Evolutionary conservation across 1,139 yeast species (phyloP), one percentile per base, ranked within the genome.

Genomic region (Candida pseudoviswanathii): DNA sequence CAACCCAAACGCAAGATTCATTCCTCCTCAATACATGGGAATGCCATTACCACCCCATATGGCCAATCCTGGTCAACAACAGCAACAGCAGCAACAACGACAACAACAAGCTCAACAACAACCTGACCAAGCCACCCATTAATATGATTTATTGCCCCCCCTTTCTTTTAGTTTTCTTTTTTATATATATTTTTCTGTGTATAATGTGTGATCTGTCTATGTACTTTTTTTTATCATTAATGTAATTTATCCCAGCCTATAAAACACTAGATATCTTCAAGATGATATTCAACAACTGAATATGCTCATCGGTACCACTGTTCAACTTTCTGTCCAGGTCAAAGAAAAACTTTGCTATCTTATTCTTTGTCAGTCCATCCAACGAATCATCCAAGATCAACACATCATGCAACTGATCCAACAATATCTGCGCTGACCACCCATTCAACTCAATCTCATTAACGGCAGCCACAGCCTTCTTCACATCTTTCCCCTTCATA

Each of bases 231-330:
- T 16, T 16, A 16, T 16, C 16, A 16, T 16, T 16, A 16, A 16
- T 16, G 16, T 16, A 16, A 16, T 16, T 16, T 16, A 16, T 16
- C 16, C 16, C 24, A 21, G 30, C 8, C 30, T 63, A 74, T 48
- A 78, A 52, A 32, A 70, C 63, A 48, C 71, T 70, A 1, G 89
- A 73, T 2, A 89, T 71, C 58, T 84, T 81, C 47, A 86, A 67
- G 49, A 85, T 69, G 57, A 91, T 74, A 59, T 89, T 88, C 57
- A 94, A 75, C 33, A 95, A 65, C 60, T 90, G 97, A 34, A 95
- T 71, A 53, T 88, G 92, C 64, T 95, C 99, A 62, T 91, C 96
- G 3, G 97, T 83, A 11, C 99, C 99, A 61, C 85, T 90, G 48
- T 85, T 80, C 52, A 95, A 72, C 51, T 85, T 77, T 48, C 82